These are phyloP conservation scores for Fusarium sp. DNA, from an alignment of 2,329 filamentous ascomycete genomes.

Conservation along the genomic window DNA sequence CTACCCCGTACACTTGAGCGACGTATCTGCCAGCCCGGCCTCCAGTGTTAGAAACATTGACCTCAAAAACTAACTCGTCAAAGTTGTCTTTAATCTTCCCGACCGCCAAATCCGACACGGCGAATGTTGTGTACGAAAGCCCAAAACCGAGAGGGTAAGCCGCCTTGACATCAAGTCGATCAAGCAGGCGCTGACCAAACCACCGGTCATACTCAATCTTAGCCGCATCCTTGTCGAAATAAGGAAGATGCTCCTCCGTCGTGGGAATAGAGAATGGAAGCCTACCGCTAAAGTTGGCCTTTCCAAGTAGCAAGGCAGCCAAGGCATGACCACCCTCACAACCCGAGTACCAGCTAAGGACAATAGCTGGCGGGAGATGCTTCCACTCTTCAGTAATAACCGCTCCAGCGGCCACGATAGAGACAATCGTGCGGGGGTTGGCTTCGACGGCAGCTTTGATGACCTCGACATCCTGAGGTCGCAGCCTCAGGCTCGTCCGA, in stretches of 20 bases:
- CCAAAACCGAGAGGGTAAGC: conserved; percentile 36
- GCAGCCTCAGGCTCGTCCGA: conserved; percentile 17
- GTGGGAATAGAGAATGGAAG: conserved; percentile 34
- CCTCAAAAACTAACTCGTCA: background rate
- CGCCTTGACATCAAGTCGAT: conserved; percentile 14
- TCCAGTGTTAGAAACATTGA: conserved; percentile 18
- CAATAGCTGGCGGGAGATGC: conserved; percentile 1
- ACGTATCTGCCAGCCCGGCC: conserved; percentile 8
- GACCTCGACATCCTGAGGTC: conserved; percentile 20
- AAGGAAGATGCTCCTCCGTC: conserved; percentile 24
- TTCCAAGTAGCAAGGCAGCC: conserved; percentile 26
- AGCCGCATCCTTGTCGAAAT: conserved; percentile 21
- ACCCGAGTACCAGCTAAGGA: conserved; percentile 36
- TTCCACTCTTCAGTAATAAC: conserved; percentile 37
- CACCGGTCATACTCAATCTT: conserved; percentile 28
- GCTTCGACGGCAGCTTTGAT: conserved; percentile 16
- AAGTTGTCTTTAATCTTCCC: background rate
- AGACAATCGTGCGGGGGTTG: conserved; percentile 20
- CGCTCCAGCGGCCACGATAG: conserved; percentile 28
- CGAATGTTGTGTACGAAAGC: conserved; percentile 32
- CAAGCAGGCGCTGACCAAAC: conserved; percentile 33
- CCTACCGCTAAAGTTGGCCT: conserved; percentile 5
- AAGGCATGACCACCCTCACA: conserved; percentile 31
- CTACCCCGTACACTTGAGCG: conserved; percentile 31
- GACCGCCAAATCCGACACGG: background rate